Conservation (phyloP, 2,329 filamentous ascomycete genomes). For the Paracoccidioides brasiliensis region DNA sequence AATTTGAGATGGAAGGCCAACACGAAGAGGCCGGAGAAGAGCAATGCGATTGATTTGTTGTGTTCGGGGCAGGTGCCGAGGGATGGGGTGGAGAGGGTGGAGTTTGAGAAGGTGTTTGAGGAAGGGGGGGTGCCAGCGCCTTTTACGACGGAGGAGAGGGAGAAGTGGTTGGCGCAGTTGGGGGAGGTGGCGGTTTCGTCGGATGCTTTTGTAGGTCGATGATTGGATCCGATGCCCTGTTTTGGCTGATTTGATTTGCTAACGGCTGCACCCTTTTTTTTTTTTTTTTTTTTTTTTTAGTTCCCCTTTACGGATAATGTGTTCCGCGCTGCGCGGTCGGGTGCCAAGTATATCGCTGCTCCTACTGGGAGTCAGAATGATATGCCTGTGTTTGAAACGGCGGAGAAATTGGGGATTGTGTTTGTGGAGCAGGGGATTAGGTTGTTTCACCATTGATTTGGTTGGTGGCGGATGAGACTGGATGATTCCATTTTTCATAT, state of each 20-base stretch:
- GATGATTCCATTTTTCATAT: background rate
- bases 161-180: constrained; percentile 73
- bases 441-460: constrained; percentile 77
- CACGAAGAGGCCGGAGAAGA: constrained; percentile 92
- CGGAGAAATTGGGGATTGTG: constrained; percentile 80
- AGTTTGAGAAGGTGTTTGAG: constrained; percentile 82
- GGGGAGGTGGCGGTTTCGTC: constrained; percentile 67
- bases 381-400: constrained; percentile 53
- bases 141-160: constrained; percentile 74
- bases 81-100: constrained; percentile 67
- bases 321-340: constrained; percentile 76
- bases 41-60: constrained; percentile 91
- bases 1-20: constrained; percentile 94
- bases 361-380: constrained; percentile 59
- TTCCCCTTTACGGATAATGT: constrained; percentile 99
- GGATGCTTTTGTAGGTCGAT: constrained; percentile 73
- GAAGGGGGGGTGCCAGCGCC: constrained; percentile 55
- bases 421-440: constrained; percentile 92
- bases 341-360: constrained; percentile 90
- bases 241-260: background rate
- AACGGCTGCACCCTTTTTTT: background rate
- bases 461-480: background rate
- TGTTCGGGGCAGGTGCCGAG: constrained; percentile 82
- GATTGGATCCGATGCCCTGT: background rate
- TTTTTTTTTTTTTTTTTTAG: constrained; percentile 29